Evolutionary conservation across 2,329 filamentous ascomycete genomes (phyloP), one percentile per base, ranked within the genome.

Genomic region (Fusarium hainanense): DNA sequence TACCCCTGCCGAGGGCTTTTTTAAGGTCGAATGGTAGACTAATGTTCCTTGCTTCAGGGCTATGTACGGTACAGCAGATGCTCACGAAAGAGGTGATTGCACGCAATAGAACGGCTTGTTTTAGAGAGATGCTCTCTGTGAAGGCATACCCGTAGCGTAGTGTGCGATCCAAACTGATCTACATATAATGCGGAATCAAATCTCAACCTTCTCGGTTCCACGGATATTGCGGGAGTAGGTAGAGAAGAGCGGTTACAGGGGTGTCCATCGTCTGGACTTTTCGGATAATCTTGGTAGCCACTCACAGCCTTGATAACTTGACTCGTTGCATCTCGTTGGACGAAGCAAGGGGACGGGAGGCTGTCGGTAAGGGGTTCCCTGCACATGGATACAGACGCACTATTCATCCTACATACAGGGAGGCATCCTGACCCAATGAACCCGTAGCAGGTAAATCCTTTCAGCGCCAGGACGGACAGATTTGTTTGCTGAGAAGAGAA

Each of bases 141-240:
- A 58, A 55, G 28, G 34, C 40, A 54, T 27, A 47, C 27, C 12
- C 9, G 10, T 28, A 50, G 51, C 42, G 51, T 47, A 48, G 32
- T 20, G 32, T 12, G 37, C 44, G 32, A 42, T 32, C 49, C 61
- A 66, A 67, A 40, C 51, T 51, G 44, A 48, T 44, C n/a, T 27
- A 6, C 21, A 23, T 23, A 51, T 55, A 52, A 59, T 43, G 66
- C 66, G 54, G 18, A 69, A 60, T 54, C 47, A 60, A 66, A 66
- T 68, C 62, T 59, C 50, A 42, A 48, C 20, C 44, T 49, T 49
- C 46, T 52, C 49, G 58, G 61, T 40, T 56, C 23, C 34, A 42
- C 23, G 34, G 37, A 52, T 27, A 52, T 25, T 49, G 59, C 50
- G 50, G 59, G 51, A 69, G 25, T 25, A 37, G 27, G 32, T 25